A percentile compares a stretch with the other conserved stretches of the same genome.
phyloP scores from a whole-genome alignment of 768 basidiomycete genomes.

The Boletus rubescentipes region DNA sequence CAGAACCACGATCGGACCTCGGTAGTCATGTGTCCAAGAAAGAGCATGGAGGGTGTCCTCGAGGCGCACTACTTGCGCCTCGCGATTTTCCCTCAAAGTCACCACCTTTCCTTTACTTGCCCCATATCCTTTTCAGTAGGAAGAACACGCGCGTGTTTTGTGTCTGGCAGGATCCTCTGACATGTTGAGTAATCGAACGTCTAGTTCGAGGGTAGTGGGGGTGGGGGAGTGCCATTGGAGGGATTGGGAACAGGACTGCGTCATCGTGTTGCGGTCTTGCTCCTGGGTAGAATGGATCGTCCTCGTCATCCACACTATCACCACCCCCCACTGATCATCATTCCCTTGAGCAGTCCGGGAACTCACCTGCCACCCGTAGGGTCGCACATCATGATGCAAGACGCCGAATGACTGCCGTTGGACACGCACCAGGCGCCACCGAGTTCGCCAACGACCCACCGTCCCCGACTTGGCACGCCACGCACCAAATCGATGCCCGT shows the following conservation, averaged over 20 bases:
- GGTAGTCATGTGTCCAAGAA: background rate
- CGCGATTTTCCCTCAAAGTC: constrained; percentile 1
- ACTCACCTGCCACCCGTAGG: background rate
- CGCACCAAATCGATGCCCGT: background rate
- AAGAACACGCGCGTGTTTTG: background rate
- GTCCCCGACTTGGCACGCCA: background rate
- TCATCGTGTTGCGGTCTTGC: background rate
- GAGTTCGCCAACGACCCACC: background rate
- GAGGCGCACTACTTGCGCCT: background rate
- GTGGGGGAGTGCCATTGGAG: background rate
- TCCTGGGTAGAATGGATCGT: constrained; percentile 1
- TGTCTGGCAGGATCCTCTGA: background rate
- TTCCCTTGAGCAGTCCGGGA: background rate
- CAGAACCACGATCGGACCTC: background rate
- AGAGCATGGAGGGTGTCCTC: background rate
- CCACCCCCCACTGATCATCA: background rate
- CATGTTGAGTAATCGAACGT: background rate
- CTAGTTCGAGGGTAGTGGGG: background rate
- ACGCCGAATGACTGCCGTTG: background rate
- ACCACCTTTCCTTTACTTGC: background rate
- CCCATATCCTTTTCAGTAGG: background rate
- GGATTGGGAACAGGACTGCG: background rate
- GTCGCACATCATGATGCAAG: background rate
- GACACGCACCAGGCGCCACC: background rate
- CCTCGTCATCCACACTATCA: background rate